Percentiles rank a stretch among this genome's conserved stretches.
phyloP scores from a whole-genome alignment of 768 basidiomycete genomes.

The Pisolithus sp. region DNA sequence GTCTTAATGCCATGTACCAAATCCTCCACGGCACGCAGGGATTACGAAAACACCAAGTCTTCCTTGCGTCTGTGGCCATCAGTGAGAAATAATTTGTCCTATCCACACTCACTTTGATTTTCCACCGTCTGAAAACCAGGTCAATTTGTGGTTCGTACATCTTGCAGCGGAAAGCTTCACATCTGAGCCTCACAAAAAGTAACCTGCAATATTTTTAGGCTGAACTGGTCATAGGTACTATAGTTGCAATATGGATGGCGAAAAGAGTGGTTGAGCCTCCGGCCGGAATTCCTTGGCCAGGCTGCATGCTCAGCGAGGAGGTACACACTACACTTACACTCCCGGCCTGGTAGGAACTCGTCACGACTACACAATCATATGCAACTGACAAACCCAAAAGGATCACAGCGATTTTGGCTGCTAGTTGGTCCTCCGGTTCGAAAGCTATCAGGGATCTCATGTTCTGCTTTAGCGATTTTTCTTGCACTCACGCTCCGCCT shows the following conservation, averaged over 20 bases:
- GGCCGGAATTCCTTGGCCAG: neutral
- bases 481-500: neutral
- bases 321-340: neutral
- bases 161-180: neutral
- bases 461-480: neutral
- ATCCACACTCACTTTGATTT: neutral
- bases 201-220: neutral
- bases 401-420: neutral
- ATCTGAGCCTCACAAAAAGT: neutral
- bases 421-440: neutral
- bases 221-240: neutral
- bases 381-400: neutral
- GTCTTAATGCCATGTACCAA: neutral
- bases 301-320: neutral
- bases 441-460: neutral
- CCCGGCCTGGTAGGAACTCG: neutral
- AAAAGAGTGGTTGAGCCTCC: neutral
- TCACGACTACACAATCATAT: too few species aligned
- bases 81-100: neutral
- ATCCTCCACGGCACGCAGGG: neutral
- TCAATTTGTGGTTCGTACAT: neutral
- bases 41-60: neutral
- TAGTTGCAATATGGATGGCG: neutral
- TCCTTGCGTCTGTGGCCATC: neutral
- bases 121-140: neutral